These are phyloP conservation scores for Pezicula rhizophila DNA, from an alignment of 2,329 filamentous ascomycete genomes.

Conservation along the genomic window DNA sequence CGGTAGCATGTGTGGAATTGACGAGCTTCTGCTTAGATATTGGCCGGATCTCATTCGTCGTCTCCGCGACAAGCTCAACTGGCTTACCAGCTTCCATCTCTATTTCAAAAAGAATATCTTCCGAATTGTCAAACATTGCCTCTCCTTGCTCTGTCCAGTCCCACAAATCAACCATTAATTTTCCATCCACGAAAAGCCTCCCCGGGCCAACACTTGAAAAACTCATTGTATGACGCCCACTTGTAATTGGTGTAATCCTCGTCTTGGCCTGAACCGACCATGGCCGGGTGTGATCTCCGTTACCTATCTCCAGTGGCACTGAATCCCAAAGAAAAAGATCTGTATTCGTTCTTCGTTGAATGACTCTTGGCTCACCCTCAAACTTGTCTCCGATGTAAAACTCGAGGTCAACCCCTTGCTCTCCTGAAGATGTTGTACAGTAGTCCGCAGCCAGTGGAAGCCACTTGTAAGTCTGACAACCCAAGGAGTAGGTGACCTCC, in stretches of 20 bases:
- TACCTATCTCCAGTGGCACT: conserved; percentile 49
- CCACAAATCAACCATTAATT: conserved; percentile 58
- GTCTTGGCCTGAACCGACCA: conserved; percentile 56
- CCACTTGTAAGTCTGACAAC: conserved; percentile 61
- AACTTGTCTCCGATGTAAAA: conserved; percentile 62
- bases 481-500: conserved; percentile 53
- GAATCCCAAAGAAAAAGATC: conserved; percentile 69
- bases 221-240: conserved; percentile 59
- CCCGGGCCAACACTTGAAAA: conserved; percentile 64
- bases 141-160: conserved; percentile 64
- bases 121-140: conserved; percentile 64
- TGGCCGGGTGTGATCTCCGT: conserved; percentile 36
- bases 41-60: conserved; percentile 61
- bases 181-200: conserved; percentile 52
- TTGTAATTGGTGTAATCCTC: conserved; percentile 49
- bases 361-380: conserved; percentile 47
- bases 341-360: conserved; percentile 55
- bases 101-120: conserved; percentile 57
- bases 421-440: conserved; percentile 49
- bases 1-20: conserved; percentile 58
- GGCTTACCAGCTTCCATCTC: conserved; percentile 53
- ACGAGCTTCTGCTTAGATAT: conserved; percentile 51
- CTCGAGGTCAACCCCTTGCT: conserved; percentile 56
- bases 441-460: conserved; percentile 55
- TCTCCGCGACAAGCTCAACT: conserved; percentile 57